Evolutionary conservation across 129 eudicot species (phyloP), one percentile per base, ranked within the genome.

Genomic region (Lactuca sativa): DNA sequence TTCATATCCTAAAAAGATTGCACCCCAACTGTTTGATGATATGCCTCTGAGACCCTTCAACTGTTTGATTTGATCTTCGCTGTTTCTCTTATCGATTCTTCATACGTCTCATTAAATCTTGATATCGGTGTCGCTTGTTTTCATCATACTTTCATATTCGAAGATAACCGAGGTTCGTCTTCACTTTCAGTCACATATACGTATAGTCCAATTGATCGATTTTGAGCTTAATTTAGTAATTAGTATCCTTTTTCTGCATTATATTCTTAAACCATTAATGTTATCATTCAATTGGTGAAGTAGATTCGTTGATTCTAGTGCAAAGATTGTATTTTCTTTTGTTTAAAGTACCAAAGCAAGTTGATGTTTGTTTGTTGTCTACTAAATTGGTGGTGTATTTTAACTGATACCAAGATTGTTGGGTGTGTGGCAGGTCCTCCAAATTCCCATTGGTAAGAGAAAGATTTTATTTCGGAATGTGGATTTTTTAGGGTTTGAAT

Each of bases 331-430:
- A 51, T 69, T 67, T 41, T 82, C 79, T 36, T 43, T 43, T 7
- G 67, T 56, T 54, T 61, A 49, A 69, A 69, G 74, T 67, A 70
- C 75, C 66, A 66, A 73, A 64, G 72, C 75, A 75, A 67, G 64
- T 69, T 86, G 83, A 78, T 81, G 77, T 81, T 81, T 81, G 72
- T 81, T 81, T 77, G 74, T 64, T 86, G 89, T 87, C 95, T 79
- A 70, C 78, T 37, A 78, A 73, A 64, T 10, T 81, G 81, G 71
- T 78, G 72, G 44, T 64, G 48, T 71, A 49, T 44, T 66, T 54
- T 31, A 77, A 72, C 88, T 82, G 69, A 82, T 81, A 77, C 78
- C 81, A 67, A 80, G 73, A 73, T 80, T 88, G 82, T 77, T 80
- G 82, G 64, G 65, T 66, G 69, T 70, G 76, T 82, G 74, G 80